Evolutionary conservation across 148 eudicot species (phyloP).

Genomic region (Diospyros kaki): DNA sequence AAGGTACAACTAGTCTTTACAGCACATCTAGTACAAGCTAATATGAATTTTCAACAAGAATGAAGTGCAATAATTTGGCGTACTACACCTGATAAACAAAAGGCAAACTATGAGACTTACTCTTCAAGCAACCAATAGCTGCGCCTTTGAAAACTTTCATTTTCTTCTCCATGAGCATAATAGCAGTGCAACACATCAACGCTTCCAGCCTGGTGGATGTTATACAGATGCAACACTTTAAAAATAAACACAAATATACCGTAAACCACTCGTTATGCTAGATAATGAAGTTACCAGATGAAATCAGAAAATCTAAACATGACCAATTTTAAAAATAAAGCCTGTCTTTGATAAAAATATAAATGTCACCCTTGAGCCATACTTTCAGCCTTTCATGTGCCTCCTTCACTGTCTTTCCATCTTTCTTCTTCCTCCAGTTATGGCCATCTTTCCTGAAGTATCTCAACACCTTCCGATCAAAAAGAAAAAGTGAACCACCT

Average conservation of each 20-base stretch:
- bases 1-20: too few species aligned
- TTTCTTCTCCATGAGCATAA: slow-evolving; percentile 75
- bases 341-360: neutral
- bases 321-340: slow-evolving; percentile 5
- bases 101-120: slow-evolving; percentile 30
- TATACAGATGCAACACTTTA: slow-evolving; percentile 10
- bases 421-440: slow-evolving; percentile 76
- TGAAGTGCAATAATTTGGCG: neutral
- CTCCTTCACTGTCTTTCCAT: slow-evolving; percentile 74
- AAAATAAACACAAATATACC: slow-evolving; percentile 1
- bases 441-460: slow-evolving; percentile 86
- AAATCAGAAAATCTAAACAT: neutral
- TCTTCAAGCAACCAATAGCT: slow-evolving; percentile 79
- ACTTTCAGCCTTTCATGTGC: slow-evolving; percentile 77
- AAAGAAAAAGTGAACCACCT: slow-evolving; percentile 72
- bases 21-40: too few species aligned
- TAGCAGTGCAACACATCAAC: slow-evolving; percentile 71
- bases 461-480: slow-evolving; percentile 88
- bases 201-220: slow-evolving; percentile 49
- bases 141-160: slow-evolving; percentile 64
- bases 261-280: neutral
- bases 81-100: neutral
- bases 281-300: neutral
- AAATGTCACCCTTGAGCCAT: slow-evolving; percentile 11
- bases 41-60: too few species aligned